These are phyloP conservation scores for Citrus mangshanensis DNA, from an alignment of 345 rosid species.

Conservation along the genomic window DNA sequence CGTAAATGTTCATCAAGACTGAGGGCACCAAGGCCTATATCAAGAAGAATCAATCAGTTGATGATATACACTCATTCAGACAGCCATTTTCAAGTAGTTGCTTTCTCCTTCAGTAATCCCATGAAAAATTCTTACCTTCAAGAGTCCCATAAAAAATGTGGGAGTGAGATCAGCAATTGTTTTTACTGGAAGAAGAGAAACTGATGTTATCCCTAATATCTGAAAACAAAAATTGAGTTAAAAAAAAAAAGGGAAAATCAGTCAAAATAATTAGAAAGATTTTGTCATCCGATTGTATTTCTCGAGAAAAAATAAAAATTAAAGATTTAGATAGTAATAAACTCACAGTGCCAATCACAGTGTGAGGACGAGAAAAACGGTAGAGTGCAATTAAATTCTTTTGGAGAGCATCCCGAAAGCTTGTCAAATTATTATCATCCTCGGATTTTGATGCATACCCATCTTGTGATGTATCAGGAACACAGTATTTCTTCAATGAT, in stretches of 20 bases:
- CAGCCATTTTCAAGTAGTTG: not conserved
- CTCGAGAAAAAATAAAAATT: not conserved
- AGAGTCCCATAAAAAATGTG: conserved; percentile 22
- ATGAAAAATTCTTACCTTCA: conserved; percentile 23
- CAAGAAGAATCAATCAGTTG: not conserved
- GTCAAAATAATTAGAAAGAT: not conserved
- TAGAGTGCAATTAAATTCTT: conserved; percentile 11
- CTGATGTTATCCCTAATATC: conserved; percentile 23
- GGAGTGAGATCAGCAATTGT: conserved; percentile 24
- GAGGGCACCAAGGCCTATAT: conserved; percentile 30
- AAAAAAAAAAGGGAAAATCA: no score
- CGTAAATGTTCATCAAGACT: conserved; percentile 30
- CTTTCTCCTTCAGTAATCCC: not conserved
- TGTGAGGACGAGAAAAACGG: conserved; percentile 37
- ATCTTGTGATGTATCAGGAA: not conserved
- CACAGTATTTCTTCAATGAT: not conserved
- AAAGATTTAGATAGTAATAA: not conserved
- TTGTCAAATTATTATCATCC: not conserved
- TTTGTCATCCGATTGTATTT: not conserved
- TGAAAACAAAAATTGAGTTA: not conserved
- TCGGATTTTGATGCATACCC: not conserved
- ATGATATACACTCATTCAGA: no score
- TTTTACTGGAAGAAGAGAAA: conserved; percentile 31
- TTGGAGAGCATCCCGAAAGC: not conserved
- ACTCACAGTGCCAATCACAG: conserved; percentile 37